These are phyloP conservation scores for Glycyrrhiza uralensis DNA, from an alignment of 306 rosid species.

Conservation along the genomic window DNA sequence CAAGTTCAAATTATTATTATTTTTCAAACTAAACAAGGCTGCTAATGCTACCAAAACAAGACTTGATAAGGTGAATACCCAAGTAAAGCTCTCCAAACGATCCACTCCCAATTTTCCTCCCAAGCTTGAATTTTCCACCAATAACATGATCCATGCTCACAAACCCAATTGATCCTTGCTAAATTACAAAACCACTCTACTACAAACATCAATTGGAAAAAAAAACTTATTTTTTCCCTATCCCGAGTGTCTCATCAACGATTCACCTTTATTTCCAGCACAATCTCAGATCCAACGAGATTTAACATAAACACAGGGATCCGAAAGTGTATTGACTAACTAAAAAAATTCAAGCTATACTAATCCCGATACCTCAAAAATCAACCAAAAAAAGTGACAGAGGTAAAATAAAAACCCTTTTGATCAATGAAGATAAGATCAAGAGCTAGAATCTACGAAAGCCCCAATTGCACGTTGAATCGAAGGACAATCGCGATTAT, in stretches of 20 bases:
- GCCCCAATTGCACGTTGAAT: constrained; percentile 24
- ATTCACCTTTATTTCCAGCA: constrained; percentile 25
- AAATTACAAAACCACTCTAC: constrained; percentile 34
- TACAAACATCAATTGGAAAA: constrained; percentile 23
- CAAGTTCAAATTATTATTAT: constrained; percentile 20
- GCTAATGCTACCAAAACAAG: constrained; percentile 2
- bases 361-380: background rate
- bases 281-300: constrained; percentile 58
- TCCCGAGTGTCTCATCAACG: constrained; percentile 27
- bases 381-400: background rate
- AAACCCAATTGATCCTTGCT: constrained; percentile 35
- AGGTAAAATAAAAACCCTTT: background rate
- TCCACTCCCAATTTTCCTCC: constrained; percentile 95
- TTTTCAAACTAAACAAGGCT: background rate
- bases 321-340: constrained; percentile 23
- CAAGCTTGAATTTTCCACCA: constrained; percentile 94
- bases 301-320: constrained; percentile 32
- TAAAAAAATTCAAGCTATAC: constrained; percentile 22
- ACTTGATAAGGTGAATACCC: constrained; percentile 51
- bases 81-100: constrained; percentile 94
- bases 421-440: constrained; percentile 27
- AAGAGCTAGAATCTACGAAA: constrained; percentile 29
- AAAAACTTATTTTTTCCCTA: background rate
- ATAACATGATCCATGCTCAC: constrained; percentile 84
- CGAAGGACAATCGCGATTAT: constrained; percentile 19